These are phyloP conservation scores for Conoideocrella luteorostrata DNA, from an alignment of 2,329 filamentous ascomycete species.

Conservation along the genomic window DNA sequence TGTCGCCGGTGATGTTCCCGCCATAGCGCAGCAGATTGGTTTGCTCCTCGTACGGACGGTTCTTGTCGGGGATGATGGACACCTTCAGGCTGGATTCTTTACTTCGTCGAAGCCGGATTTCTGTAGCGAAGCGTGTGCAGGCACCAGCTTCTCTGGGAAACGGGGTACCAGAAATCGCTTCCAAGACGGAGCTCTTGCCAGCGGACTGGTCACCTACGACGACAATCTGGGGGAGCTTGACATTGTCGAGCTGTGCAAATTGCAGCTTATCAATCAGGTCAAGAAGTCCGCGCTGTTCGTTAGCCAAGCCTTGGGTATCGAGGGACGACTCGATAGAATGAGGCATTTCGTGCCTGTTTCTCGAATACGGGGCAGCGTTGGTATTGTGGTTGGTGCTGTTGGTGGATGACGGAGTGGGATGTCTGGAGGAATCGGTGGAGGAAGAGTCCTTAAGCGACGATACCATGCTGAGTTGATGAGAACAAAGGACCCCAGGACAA, in stretches of 20 bases:
- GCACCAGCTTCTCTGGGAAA: slow-evolving; percentile 55
- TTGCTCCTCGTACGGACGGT: slow-evolving; percentile 40
- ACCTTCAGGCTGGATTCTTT: slow-evolving; percentile 39
- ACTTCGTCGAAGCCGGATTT: slow-evolving; percentile 47
- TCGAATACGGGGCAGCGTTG: neutral
- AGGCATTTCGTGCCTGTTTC: slow-evolving; percentile 26
- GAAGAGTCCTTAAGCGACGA: slow-evolving; percentile 9
- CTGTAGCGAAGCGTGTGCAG: slow-evolving; percentile 57
- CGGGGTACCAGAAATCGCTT: slow-evolving; percentile 55
- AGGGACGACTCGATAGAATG: slow-evolving; percentile 41
- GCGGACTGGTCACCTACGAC: slow-evolving; percentile 60
- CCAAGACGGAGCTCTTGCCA: slow-evolving; percentile 58
- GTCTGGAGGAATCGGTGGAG: neutral
- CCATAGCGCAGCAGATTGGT: slow-evolving; percentile 41
- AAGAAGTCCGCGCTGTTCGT: slow-evolving; percentile 50
- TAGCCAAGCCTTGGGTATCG: slow-evolving; percentile 41
- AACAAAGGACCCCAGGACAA: no score
- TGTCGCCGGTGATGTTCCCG: slow-evolving; percentile 36
- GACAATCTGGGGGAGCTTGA: slow-evolving; percentile 54
- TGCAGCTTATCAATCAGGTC: slow-evolving; percentile 52
- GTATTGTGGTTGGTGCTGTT: neutral
- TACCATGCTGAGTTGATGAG: slow-evolving; percentile 10
- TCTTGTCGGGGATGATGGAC: slow-evolving; percentile 49
- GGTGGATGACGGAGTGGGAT: slow-evolving; percentile 1
- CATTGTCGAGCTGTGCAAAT: slow-evolving; percentile 44